A percentile compares a stretch with the other conserved stretches of the same genome.
These are phyloP conservation scores for Aspergillus sclerotiicarbonarius DNA, from an alignment of 495 filamentous ascomycete genomes.

Conservation along the genomic window DNA sequence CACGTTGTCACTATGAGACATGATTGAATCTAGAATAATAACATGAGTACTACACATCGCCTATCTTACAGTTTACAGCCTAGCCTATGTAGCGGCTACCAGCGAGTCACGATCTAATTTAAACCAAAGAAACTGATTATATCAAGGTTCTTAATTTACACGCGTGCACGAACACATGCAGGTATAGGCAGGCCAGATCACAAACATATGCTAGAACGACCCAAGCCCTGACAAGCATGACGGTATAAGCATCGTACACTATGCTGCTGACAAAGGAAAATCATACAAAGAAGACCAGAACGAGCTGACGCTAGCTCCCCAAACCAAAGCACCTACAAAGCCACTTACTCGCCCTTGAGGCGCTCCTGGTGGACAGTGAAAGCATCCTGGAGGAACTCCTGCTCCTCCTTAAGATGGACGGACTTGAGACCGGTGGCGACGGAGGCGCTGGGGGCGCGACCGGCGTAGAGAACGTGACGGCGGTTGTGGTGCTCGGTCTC, in stretches of 20 bases:
- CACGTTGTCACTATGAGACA: too few species aligned
- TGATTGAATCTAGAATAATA: too few species aligned
- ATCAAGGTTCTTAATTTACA: slow-evolving; percentile 29
- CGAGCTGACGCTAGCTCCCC: slow-evolving; percentile 26
- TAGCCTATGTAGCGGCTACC: too few species aligned
- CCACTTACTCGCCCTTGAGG: slow-evolving; percentile 53
- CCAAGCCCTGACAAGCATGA: slow-evolving; percentile 28
- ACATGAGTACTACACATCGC: too few species aligned
- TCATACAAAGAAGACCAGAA: slow-evolving; percentile 31
- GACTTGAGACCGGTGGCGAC: slow-evolving; percentile 92
- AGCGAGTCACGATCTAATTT: too few species aligned
- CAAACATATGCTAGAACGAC: slow-evolving; percentile 13
- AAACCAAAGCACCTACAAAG: slow-evolving; percentile 18
- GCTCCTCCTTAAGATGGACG: slow-evolving; percentile 88
- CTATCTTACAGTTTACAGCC: too few species aligned
- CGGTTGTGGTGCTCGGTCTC: slow-evolving; percentile 83
- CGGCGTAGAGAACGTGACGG: slow-evolving; percentile 96
- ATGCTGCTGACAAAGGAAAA: slow-evolving; percentile 27
- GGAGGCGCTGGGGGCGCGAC: slow-evolving; percentile 81
- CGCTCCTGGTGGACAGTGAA: slow-evolving; percentile 60
- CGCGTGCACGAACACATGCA: slow-evolving; percentile 20
- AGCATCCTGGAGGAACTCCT: slow-evolving; percentile 79
- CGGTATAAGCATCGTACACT: slow-evolving; percentile 25
- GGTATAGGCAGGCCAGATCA: slow-evolving; percentile 24
- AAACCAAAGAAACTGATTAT: slow-evolving; percentile 14